Conservation (phyloP, 768 basidiomycete species). For the Macrolepiota fuliginosa region DNA sequence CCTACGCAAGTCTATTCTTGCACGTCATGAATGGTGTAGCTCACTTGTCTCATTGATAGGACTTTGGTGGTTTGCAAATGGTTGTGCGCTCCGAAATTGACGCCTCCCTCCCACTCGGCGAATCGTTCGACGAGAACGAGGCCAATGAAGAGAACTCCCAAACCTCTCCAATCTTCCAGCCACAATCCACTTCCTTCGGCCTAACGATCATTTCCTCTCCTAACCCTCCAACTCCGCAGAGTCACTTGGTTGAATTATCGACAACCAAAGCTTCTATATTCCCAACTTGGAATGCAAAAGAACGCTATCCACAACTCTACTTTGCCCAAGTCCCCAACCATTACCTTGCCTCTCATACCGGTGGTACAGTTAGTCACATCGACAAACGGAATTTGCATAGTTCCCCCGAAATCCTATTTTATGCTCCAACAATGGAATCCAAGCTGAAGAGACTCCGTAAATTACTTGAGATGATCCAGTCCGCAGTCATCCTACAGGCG, state of each 20-base stretch:
- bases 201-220: conserved; percentile 4
- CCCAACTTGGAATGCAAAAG: conserved; percentile 42
- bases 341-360: conserved; percentile 55
- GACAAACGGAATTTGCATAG: conserved; percentile 40
- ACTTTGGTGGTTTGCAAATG: conserved; percentile 23
- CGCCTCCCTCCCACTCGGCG: conserved; percentile 18
- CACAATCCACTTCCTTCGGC: background rate
- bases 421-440: conserved; percentile 29
- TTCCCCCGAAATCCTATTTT: conserved; percentile 32
- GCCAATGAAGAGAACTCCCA: conserved; percentile 33
- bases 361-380: conserved; percentile 50
- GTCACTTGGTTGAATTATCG: conserved; percentile 7
- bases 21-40: background rate
- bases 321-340: conserved; percentile 66
- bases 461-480: conserved; percentile 40
- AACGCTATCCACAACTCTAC: conserved; percentile 65
- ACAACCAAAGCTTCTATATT: background rate
- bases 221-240: conserved; percentile 2
- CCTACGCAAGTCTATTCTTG: conserved; percentile 36
- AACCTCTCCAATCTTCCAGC: too few relatives aligned
- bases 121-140: conserved; percentile 21
- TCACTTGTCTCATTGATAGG: background rate
- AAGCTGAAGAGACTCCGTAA: conserved; percentile 35
- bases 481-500: background rate
- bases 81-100: conserved; percentile 29